Base-by-base conservation (phyloP, 2,329 filamentous ascomycete genomes). In the Ascochyta lentis region DNA sequence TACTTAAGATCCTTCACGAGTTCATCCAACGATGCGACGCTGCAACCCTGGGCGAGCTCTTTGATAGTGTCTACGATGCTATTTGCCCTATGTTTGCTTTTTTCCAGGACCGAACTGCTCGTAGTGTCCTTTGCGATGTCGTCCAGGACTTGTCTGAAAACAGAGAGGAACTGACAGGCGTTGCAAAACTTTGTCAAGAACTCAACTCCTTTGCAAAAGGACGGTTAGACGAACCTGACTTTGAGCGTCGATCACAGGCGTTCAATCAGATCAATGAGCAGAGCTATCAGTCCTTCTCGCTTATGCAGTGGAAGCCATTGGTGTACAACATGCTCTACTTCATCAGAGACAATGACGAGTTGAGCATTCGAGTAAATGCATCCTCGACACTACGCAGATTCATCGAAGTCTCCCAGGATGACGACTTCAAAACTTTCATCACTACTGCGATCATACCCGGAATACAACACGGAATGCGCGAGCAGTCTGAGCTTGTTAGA, bases 251-350 rank as follows among this genome's bases (percentile, higher is more conserved):
- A 15, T 83, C 96, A 6, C 78, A 82, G 42, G 92, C 92, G 3
- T 98, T 95, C 77, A 87, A 83, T 54, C 73, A 78, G 7, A 88
- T 98, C 59, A 90, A 89, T 33, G 83, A 85, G 37, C 78, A 84
- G 3, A 79, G 84, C n/a, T 86, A 85, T 34, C 72, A 72, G 0
- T 76, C 80, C 0, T 86, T 93, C 58, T 88, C 84, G 0, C 77
- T 87, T 1, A 84, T 84, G 54, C 90, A 96, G 74, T 99, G 95
- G 94, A 84, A 88, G 48, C 93, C 95, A 6, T 77, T 99, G 19
- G 78, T 98, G 10, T 90, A 93, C 77, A 99, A 98, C 70, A 85
- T 96, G 79, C 81, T 96, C 2, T 98, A 89, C 76, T 95, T 89
- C 70, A 88, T 97, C 61, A 88, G 87, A 62, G 86, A 94, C 61